Base-by-base conservation (phyloP, 805 yeast species). In the Candida ponderosae region DNA sequence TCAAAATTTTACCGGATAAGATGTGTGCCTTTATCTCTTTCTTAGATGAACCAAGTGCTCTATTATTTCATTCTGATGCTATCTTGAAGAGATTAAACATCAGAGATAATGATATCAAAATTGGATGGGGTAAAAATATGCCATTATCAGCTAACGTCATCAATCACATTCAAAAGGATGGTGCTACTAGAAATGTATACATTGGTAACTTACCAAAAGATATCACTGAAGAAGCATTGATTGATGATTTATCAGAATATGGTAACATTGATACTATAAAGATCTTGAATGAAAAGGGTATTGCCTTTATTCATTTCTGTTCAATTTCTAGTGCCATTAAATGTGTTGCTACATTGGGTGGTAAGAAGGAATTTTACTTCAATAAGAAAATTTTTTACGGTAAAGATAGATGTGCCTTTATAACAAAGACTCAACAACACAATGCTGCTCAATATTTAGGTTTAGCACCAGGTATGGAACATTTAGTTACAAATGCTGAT, bases 381-480 rank as follows among this genome's bases (percentile, higher is more conserved):
- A 81, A 79, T 45, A 77, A 82, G 40, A 86, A 85, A 58, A 82
- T 94, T 31, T 85, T 76, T 51, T 89, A 86, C 54, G 97, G 97
- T 42, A 89, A 88, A 58, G 97, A 90, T 60, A 72, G 97, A 60
- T 85, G 93, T 65, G 96, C 96, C 2, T 87, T 87, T 52, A 85
- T 90, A 32, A 87, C 96, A 19, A 87, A 86, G 58, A 84, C 96
- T 15, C 97, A 93, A 61, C 96, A 88, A 62, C 96, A 89, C 56
- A 88, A 90, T 56, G 97, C 97, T 16, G 96, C 96, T 4, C 95
- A 89, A 57, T 90, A 87, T 56, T 64, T 90, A 38, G 96, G 97
- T 1, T 68, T 88, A 42, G 86, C 93, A 32, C 95, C 96, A 16
- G 93, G 94, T 21, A 75, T 81, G 72, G 95, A 84, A 52, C 85